phyloP scores from a whole-genome alignment of 139 green algal species.

The Astrephomene gubernaculifera region DNA sequence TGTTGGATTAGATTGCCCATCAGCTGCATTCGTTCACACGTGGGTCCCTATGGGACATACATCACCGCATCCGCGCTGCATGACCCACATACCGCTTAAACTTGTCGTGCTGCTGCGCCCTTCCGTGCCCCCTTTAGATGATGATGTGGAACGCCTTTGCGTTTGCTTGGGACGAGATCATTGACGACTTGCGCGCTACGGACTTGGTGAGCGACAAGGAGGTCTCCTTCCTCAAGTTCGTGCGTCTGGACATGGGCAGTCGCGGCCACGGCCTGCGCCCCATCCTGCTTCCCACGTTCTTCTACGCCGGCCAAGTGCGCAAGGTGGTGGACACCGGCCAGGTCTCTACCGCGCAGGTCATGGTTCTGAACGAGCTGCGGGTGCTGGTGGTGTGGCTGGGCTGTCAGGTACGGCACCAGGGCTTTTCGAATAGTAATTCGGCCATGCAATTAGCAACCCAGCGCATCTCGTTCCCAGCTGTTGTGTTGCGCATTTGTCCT shows the following conservation, averaged over 20 bases:
- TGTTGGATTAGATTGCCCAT: no score
- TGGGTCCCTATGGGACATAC: no score
- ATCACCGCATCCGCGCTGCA: no score
- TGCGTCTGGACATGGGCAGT: constrained; percentile 59
- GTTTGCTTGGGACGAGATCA: constrained; percentile 59
- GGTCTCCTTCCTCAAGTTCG: constrained; percentile 61
- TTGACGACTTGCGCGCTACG: constrained; percentile 50
- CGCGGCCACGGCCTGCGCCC: constrained; percentile 66
- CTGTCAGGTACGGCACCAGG: constrained; percentile 66
- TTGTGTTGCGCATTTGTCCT: no score
- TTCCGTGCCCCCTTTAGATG: constrained; percentile 44
- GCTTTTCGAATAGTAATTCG: no score
- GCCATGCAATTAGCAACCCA: no score
- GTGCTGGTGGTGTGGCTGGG: constrained; percentile 70
- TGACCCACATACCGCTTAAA: no score
- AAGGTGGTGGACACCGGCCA: constrained; percentile 55
- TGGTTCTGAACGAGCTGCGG: constrained; percentile 78
- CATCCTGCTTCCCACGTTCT: constrained; percentile 81
- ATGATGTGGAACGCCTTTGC: constrained; percentile 69
- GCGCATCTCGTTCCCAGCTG: no score
- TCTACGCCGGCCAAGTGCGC: constrained; percentile 75
- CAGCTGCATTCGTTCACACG: no score
- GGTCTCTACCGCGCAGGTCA: constrained; percentile 61
- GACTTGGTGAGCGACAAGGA: constrained; percentile 61
- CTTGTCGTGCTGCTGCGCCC: background rate